Conservation (phyloP, 441 rosid species). For the Brassica hybrid region DNA sequence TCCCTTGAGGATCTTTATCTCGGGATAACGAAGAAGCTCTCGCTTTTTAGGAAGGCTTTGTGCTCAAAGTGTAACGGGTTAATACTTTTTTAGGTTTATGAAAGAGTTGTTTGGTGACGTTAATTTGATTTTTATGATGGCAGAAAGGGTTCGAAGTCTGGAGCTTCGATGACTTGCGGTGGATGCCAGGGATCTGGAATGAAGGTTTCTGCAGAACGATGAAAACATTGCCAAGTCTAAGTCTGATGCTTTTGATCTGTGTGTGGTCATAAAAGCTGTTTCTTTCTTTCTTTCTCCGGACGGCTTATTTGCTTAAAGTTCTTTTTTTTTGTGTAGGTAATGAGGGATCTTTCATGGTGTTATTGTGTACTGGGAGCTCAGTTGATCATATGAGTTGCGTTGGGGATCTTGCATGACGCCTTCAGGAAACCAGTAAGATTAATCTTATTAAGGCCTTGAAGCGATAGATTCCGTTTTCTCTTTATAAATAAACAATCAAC, state of each 20-base stretch:
- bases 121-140: too few species aligned
- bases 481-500: not conserved
- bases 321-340: too few species aligned
- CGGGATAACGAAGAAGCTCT: not conserved
- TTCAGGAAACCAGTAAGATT: constrained; percentile 72
- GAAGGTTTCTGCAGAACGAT: not conserved
- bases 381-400: constrained; percentile 86
- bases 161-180: not conserved
- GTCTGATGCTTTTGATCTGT: not conserved
- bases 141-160: not conserved
- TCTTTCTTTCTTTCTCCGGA: too few species aligned
- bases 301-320: too few species aligned
- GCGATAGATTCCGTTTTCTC: not conserved
- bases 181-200: not conserved
- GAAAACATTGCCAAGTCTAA: not conserved
- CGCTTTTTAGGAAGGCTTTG: not conserved
- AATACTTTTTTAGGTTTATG: too few species aligned
- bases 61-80: constrained; percentile 12
- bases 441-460: not conserved
- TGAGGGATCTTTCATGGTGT: constrained; percentile 1
- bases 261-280: not conserved
- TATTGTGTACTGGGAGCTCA: constrained; percentile 67
- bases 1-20: not conserved
- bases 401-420: constrained; percentile 73
- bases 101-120: too few species aligned